A percentile compares a stretch with the other conserved stretches of the same genome.
Evolutionary conservation across 345 rosid genomes (phyloP).

Genomic region (Psidium guajava): DNA sequence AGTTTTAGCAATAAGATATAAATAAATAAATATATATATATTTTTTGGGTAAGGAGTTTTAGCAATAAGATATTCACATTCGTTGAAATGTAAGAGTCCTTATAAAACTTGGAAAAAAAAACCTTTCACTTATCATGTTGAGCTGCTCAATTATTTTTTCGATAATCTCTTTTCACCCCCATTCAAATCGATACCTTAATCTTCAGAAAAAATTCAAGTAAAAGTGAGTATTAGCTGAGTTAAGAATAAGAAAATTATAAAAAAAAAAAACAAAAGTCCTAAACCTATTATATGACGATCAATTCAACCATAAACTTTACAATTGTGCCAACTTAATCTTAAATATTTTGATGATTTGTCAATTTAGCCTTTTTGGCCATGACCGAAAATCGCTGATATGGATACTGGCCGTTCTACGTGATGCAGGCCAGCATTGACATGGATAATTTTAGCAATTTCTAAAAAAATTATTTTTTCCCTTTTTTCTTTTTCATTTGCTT

Average conservation of each 20-base stretch:
- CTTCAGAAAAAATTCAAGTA: background rate
- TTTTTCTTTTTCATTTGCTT: background rate
- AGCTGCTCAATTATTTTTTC: no score
- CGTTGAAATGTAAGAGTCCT: no score
- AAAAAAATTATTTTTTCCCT: no score
- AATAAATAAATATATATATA: no score
- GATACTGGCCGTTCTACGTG: background rate
- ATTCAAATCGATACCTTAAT: background rate
- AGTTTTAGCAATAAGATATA: no score
- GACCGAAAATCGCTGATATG: no score
- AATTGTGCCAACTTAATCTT: background rate
- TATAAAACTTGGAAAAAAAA: no score
- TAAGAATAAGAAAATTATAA: background rate
- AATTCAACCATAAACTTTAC: fast-evolving
- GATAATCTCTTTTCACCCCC: background rate
- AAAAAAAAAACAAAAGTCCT: background rate
- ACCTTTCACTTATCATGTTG: no score
- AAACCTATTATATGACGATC: background rate
- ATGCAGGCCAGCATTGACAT: fast-evolving
- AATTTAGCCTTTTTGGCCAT: background rate
- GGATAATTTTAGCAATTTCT: background rate
- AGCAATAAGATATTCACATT: no score
- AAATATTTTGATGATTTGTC: background rate
- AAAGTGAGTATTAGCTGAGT: background rate
- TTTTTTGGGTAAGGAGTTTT: no score